Conservation (phyloP, 75 land plant species). For the Cryptomeria japonica region DNA sequence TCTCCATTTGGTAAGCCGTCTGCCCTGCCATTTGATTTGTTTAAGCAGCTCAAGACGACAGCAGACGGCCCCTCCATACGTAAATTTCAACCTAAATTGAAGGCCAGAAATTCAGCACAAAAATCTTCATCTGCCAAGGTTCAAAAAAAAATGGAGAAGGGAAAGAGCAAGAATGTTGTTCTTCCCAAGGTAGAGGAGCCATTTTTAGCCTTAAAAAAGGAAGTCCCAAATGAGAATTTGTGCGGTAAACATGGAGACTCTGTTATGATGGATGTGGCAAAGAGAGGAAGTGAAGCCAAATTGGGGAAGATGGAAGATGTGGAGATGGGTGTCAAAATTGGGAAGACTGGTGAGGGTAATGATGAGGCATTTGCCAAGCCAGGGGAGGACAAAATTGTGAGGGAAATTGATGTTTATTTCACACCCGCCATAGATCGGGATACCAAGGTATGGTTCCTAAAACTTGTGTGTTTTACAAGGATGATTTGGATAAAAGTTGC, state of each 20-base stretch:
- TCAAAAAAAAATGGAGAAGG: neutral
- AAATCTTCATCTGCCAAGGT: neutral
- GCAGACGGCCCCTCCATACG: neutral
- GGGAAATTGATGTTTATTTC: slow-evolving; percentile 78
- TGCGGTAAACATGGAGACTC: neutral
- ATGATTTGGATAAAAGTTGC: too few species aligned
- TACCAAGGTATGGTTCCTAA: slow-evolving; percentile 37
- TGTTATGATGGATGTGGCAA: neutral
- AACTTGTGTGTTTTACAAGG: too few species aligned
- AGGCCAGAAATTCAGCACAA: neutral
- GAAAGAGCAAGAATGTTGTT: neutral
- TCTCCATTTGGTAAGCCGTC: neutral
- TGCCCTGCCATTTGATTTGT: neutral
- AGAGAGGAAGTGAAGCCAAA: neutral
- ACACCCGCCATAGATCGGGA: slow-evolving; percentile 48
- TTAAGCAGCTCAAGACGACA: neutral
- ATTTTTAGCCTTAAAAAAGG: neutral
- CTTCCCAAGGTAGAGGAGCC: neutral
- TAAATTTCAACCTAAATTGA: neutral
- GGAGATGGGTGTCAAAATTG: neutral
- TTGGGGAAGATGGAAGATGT: neutral
- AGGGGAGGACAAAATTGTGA: slow-evolving; percentile 48
- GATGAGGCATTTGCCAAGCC: neutral
- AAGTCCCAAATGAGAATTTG: neutral
- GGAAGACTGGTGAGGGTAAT: neutral